phyloP scores from a whole-genome alignment of 371 early-diverging fungal species.

The Mucor indicus region DNA sequence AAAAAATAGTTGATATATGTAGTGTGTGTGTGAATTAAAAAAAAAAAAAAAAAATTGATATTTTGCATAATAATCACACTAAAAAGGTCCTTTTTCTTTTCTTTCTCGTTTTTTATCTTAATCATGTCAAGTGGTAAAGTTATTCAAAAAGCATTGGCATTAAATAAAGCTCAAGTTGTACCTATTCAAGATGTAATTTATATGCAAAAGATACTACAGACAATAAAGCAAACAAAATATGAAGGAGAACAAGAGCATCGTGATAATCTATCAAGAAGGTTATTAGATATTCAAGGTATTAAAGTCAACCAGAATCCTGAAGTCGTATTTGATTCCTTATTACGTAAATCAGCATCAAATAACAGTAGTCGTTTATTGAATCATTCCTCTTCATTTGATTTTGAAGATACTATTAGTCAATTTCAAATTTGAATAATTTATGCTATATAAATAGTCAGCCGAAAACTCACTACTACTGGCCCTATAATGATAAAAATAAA shows the following conservation, averaged over 20 bases:
- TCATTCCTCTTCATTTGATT: too few relatives aligned
- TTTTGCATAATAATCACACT: too few relatives aligned
- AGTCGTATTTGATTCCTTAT: slow-evolving; percentile 8
- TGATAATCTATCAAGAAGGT: too few relatives aligned
- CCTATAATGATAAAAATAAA: neutral
- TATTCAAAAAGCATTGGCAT: too few relatives aligned
- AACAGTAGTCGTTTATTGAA: too few relatives aligned
- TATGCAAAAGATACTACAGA: neutral
- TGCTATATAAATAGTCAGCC: neutral
- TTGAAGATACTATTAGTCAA: slow-evolving; percentile 1
- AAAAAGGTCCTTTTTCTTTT: neutral
- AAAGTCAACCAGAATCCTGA: slow-evolving; percentile 1
- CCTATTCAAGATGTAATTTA: slow-evolving; percentile 1
- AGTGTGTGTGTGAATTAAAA: neutral
- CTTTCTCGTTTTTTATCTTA: neutral
- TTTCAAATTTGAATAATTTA: neutral
- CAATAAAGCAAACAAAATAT: neutral
- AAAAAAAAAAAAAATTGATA: slow-evolving; percentile 2
- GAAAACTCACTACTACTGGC: too few relatives aligned
- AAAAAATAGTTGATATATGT: neutral
- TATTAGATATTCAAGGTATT: neutral
- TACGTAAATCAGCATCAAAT: slow-evolving; percentile 6
- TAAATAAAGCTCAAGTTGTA: too few relatives aligned
- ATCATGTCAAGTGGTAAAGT: too few relatives aligned
- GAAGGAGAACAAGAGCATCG: too few relatives aligned